Conservation (phyloP, 106 monocot species). For the Apostasia shenzhenica region DNA sequence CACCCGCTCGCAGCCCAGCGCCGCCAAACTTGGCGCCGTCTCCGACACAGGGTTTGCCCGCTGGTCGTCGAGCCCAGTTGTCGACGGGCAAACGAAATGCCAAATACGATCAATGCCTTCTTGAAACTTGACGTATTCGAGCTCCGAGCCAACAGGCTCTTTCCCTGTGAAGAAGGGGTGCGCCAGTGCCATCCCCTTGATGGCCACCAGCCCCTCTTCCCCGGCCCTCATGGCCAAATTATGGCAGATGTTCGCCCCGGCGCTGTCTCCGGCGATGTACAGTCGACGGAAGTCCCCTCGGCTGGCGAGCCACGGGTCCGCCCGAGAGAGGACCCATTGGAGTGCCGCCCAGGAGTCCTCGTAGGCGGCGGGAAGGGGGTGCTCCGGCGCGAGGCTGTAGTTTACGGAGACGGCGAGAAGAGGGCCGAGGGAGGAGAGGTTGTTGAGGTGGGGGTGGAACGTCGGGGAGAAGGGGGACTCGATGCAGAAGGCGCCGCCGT, state of each 20-base stretch:
- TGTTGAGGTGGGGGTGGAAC: slow-evolving; percentile 15
- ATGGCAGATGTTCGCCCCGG: slow-evolving; percentile 12
- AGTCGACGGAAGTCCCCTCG: background rate
- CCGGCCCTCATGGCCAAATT: slow-evolving; percentile 9
- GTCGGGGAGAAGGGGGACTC: slow-evolving; percentile 6
- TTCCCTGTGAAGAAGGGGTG: slow-evolving; percentile 5
- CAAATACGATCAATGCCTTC: background rate
- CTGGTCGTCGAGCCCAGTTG: background rate
- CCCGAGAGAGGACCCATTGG: background rate
- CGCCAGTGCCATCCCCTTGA: slow-evolving; percentile 7
- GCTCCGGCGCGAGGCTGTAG: slow-evolving; percentile 37
- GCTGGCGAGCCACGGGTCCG: slow-evolving; percentile 4
- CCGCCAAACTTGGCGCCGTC: background rate
- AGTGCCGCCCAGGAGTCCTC: slow-evolving; percentile 11
- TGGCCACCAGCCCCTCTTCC: background rate
- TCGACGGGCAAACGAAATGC: background rate
- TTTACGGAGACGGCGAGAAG: slow-evolving; percentile 18
- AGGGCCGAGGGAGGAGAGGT: background rate
- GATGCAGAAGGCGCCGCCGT: slow-evolving; percentile 13
- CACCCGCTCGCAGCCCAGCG: slow-evolving; percentile 2
- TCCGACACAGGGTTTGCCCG: slow-evolving; percentile 2
- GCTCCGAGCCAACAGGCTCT: background rate
- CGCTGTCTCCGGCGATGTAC: slow-evolving; percentile 10
- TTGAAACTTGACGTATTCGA: too few species aligned
- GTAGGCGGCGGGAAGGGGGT: slow-evolving; percentile 20